Percentiles rank a stretch among this genome's conserved stretches.
Conservation (phyloP, 1,284 basidiomycete species). For the Agroathelia rolfsii region DNA sequence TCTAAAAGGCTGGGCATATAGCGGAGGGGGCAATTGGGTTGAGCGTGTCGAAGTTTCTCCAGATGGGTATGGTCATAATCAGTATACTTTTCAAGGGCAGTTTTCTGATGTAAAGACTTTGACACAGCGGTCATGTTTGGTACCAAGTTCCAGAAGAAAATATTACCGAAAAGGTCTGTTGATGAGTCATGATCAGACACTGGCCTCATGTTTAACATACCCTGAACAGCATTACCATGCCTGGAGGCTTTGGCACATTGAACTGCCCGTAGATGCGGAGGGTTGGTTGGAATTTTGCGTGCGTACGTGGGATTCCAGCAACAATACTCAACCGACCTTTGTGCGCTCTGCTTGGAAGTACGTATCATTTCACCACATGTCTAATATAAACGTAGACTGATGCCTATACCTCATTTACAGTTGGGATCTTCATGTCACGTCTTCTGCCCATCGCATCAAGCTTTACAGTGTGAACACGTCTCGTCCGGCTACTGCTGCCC, state of each 20-base stretch:
- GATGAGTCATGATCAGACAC: not conserved
- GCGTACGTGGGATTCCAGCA: conserved; percentile 49
- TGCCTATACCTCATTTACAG: conserved; percentile 16
- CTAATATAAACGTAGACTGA: not conserved
- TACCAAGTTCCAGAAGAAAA: conserved; percentile 35
- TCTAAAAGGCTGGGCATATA: conserved; percentile 44
- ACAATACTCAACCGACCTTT: conserved; percentile 48
- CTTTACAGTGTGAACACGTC: conserved; percentile 41
- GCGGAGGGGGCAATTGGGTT: conserved; percentile 47
- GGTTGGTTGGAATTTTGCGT: conserved; percentile 51
- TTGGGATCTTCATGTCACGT: conserved; percentile 49
- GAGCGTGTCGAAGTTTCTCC: conserved; percentile 45
- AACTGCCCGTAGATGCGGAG: conserved; percentile 43
- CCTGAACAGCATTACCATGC: conserved; percentile 37
- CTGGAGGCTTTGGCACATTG: conserved; percentile 44
- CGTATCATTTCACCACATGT: conserved; percentile 12
- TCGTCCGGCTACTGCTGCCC: conserved; percentile 29
- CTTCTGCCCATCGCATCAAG: conserved; percentile 44
- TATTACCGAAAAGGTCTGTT: conserved; percentile 37
- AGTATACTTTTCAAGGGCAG: no score
- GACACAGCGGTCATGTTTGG: conserved; percentile 41
- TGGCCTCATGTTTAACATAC: not conserved
- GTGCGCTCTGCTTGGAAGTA: conserved; percentile 48
- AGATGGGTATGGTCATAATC: conserved; percentile 30
- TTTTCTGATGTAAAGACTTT: no score